Evolutionary conservation across 1,139 yeast genomes (phyloP).

Genomic region (Arxiozyma bovina): DNA sequence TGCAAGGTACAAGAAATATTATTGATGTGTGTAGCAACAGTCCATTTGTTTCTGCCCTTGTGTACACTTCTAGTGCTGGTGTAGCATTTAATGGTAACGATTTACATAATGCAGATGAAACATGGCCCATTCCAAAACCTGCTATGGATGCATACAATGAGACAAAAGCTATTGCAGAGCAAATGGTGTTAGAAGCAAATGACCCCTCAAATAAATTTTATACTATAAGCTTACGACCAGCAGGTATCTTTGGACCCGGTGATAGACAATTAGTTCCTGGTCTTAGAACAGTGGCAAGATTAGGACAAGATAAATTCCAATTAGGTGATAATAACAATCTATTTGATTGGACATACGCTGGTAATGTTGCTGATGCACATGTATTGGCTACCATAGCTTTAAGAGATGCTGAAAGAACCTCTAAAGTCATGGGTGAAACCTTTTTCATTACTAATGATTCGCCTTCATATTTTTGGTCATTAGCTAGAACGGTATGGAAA

Average conservation of each 20-base stretch:
- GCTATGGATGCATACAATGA: conserved; percentile 97
- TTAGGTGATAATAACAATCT: conserved; percentile 88
- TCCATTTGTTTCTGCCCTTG: conserved; percentile 53
- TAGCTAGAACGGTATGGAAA: conserved; percentile 95
- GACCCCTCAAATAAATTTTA: conserved; percentile 43
- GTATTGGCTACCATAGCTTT: conserved; percentile 80
- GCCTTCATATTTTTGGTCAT: conserved; percentile 94
- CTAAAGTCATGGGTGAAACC: conserved; percentile 66
- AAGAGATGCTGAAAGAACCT: conserved; percentile 37
- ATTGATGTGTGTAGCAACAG: conserved; percentile 45
- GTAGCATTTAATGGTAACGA: conserved; percentile 93
- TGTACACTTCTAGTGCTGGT: conserved; percentile 95
- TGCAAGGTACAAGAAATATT: conserved; percentile 75
- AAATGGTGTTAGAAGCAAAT: conserved; percentile 65
- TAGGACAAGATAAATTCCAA: conserved; percentile 87
- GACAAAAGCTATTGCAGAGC: conserved; percentile 90
- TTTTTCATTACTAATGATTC: conserved; percentile 90
- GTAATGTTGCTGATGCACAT: conserved; percentile 97
- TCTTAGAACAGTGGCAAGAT: conserved; percentile 67
- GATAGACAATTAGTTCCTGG: conserved; percentile 96
- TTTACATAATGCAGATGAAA: conserved; percentile 82
- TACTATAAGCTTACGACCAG: conserved; percentile 88
- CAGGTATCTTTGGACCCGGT: conserved; percentile 98
- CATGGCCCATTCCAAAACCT: conserved; percentile 82
- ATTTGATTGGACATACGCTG: conserved; percentile 97